Percentiles rank a stretch among this genome's conserved stretches.
Evolutionary conservation across 2,329 filamentous ascomycete genomes (phyloP).

Genomic region (Trichothecium roseum): DNA sequence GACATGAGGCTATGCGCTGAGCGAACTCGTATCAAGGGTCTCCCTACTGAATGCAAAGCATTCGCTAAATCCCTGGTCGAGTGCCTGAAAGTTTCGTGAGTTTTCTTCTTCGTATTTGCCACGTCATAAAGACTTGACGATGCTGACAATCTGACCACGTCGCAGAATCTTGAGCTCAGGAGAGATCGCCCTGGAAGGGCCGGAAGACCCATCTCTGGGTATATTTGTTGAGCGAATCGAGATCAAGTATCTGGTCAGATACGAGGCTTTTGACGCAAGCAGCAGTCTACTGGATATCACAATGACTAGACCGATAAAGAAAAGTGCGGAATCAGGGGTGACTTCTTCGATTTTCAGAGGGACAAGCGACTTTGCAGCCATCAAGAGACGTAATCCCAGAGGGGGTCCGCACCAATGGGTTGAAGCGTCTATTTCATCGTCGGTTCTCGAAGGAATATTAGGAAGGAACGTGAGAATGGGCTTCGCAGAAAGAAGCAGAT

Average conservation of each 20-base stretch:
- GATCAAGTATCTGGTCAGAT: conserved; percentile 13
- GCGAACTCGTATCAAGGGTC: neutral
- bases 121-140: too few species aligned
- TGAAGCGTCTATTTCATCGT: conserved; percentile 17
- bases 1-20: conserved; percentile 4
- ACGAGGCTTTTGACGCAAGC: conserved; percentile 5
- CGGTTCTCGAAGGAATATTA: conserved; percentile 8
- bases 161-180: conserved; percentile 4
- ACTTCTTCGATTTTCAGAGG: conserved; percentile 1
- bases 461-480: conserved; percentile 14
- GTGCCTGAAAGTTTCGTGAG: conserved; percentile 1
- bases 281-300: conserved; percentile 12
- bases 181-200: conserved; percentile 9
- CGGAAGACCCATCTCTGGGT: conserved; percentile 1
- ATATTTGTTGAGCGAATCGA: conserved; percentile 9
- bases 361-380: neutral
- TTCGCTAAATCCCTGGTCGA: conserved; percentile 1
- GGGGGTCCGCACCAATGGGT: conserved; percentile 13
- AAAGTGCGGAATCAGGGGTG: neutral
- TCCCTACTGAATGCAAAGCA: neutral
- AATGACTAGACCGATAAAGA: conserved; percentile 11
- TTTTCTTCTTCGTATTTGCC: neutral
- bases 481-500: conserved; percentile 14
- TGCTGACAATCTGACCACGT: neutral
- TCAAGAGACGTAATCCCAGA: neutral